These are phyloP conservation scores for Globisporangium spinosum DNA, from an alignment of 352 stramenopile species.

Conservation along the genomic window DNA sequence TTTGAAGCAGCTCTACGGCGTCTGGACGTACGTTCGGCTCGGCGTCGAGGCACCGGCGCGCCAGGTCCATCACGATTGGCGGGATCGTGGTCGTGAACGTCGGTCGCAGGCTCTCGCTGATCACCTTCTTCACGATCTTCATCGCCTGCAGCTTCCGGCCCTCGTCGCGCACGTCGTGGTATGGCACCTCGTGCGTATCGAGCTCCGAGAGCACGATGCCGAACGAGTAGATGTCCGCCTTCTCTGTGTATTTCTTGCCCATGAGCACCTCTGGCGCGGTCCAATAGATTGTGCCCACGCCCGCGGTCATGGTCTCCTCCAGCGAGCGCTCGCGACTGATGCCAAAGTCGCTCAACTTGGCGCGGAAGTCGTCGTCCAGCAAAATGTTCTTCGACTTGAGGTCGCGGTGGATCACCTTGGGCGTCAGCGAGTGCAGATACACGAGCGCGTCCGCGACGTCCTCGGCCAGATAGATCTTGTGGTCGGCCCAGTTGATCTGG, in stretches of 20 bases:
- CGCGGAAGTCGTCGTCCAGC: conserved; percentile 54
- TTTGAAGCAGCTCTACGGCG: conserved; percentile 57
- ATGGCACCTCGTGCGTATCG: conserved; percentile 74
- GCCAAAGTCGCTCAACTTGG: conserved; percentile 73
- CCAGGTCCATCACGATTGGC: conserved; percentile 53
- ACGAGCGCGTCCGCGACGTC: conserved; percentile 67
- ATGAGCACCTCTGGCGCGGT: conserved; percentile 79
- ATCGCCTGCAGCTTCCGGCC: conserved; percentile 75
- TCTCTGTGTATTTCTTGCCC: conserved; percentile 83
- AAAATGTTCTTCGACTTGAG: conserved; percentile 81
- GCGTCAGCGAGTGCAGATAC: conserved; percentile 69
- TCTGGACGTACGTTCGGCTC: conserved; percentile 66
- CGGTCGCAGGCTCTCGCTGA: conserved; percentile 60
- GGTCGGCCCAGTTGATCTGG: conserved; percentile 66
- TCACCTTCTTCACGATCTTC: conserved; percentile 85
- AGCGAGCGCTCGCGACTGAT: conserved; percentile 74
- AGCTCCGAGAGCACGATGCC: conserved; percentile 80
- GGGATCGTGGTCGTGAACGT: conserved; percentile 56
- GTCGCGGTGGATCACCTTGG: conserved; percentile 80
- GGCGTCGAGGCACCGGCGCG: conserved; percentile 57
- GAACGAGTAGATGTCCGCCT: conserved; percentile 84
- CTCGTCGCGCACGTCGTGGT: conserved; percentile 74
- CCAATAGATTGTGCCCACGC: conserved; percentile 83
- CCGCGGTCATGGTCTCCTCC: conserved; percentile 79
- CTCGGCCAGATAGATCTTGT: conserved; percentile 72